phyloP scores from a whole-genome alignment of 2,329 filamentous ascomycete species.

The Parastagonospora nodorum region DNA sequence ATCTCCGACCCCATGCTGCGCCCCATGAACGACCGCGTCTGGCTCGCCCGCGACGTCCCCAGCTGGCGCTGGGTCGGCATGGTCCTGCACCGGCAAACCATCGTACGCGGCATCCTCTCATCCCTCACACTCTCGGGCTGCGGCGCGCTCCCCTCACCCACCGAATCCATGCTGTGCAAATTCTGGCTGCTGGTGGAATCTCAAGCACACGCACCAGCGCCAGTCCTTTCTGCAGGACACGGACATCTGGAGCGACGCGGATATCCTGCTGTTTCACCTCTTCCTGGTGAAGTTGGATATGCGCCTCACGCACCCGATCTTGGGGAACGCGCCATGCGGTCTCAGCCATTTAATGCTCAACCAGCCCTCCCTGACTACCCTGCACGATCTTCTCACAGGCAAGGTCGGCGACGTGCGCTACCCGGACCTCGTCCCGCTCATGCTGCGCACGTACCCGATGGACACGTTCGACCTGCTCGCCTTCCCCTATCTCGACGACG shows the following conservation, averaged over 20 bases:
- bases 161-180: conserved; percentile 49
- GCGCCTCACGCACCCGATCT: conserved; percentile 68
- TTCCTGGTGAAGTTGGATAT: conserved; percentile 76
- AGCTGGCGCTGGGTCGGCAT: conserved; percentile 71
- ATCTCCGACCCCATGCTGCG: conserved; percentile 64
- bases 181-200: conserved; percentile 77
- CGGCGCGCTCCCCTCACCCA: too few species aligned
- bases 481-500: conserved; percentile 28
- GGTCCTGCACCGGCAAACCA: conserved; percentile 53
- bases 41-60: conserved; percentile 56
- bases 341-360: conserved; percentile 57
- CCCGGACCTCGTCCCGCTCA: conserved; percentile 14
- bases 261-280: conserved; percentile 66
- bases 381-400: conserved; percentile 54
- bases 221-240: conserved; percentile 59
- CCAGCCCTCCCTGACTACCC: conserved; percentile 53
- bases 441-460: conserved; percentile 24
- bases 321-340: conserved; percentile 53
- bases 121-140: conserved; percentile 41
- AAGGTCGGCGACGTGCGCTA: conserved; percentile 55
- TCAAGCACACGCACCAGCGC: conserved; percentile 62
- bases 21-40: conserved; percentile 45
- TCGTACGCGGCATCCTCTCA: conserved; percentile 61
- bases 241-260: conserved; percentile 61
- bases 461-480: conserved; percentile 25